Evolutionary conservation across 345 rosid species (phyloP), one percentile per base, ranked within the genome.

Genomic region (Mallotus nudiflorus): DNA sequence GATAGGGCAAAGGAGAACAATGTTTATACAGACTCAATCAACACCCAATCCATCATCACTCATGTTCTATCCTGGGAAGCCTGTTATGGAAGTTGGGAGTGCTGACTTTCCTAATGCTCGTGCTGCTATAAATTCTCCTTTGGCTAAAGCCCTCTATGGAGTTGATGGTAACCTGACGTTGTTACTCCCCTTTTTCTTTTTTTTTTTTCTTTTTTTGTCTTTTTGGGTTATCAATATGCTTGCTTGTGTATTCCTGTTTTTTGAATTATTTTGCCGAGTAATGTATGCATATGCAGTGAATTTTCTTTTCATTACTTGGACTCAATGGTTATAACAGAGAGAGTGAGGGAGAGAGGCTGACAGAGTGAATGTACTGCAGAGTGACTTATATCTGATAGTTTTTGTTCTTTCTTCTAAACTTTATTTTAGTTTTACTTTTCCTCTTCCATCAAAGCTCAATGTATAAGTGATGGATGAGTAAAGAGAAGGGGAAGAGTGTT

Each of bases 11-110:
- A 89, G 85, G 82, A 91, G 97, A 84, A 88, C 80, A 9, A 87
- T 95, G 97, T 95, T 89, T 82, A 90, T 92, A 56, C 90, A 95
- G 80, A 90, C 97, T 22, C 96, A 95, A 39, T 72, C 93, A 5
- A 95, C 99, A 1, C 99, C 99, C 22, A 95, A 95, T 72, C 97
- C 99, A 46, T 85, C 87, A 12, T 95, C 99, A n/a, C 83, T 95
- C 28, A 92, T 95, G 99, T 95, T 95, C 72, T 84, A 82, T 82
- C 97, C 97, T 12, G 97, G 97, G 54, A 89, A 88, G 82, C 82
- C 91, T 3, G 92, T 95, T 29, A 95, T 95, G 99, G 93, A 92
- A 15, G 84, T 85, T 49, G 99, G 99, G 8, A 95, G 99, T 62
- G 75, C 92, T 1, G 97, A 95, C 78, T 95, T 92, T 58, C 99